Percentiles rank a stretch among this genome's conserved stretches.
These are phyloP conservation scores for Fusarium buharicum DNA, from an alignment of 2,329 filamentous ascomycete species.

Conservation along the genomic window DNA sequence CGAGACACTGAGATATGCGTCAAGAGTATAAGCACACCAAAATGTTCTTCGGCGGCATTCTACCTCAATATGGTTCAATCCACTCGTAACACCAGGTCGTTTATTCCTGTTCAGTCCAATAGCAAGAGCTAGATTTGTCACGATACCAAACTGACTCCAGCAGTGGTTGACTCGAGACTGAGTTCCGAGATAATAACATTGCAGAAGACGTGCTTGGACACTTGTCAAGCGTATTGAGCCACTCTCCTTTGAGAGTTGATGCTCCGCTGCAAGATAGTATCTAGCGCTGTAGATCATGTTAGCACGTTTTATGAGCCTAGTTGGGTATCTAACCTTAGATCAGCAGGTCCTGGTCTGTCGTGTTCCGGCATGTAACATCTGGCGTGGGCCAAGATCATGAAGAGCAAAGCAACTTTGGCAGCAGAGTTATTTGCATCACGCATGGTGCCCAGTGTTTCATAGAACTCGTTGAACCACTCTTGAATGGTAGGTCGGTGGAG, in stretches of 20 bases:
- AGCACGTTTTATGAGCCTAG: rapidly evolving
- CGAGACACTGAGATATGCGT: conserved; percentile 41
- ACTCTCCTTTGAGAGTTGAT: conserved; percentile 53
- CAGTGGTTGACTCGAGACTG: conserved; percentile 60
- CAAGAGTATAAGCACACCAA: conserved; percentile 43
- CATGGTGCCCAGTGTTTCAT: conserved; percentile 49
- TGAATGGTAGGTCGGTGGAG: conserved; percentile 63
- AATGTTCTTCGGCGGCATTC: conserved; percentile 41
- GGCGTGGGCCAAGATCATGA: conserved; percentile 63
- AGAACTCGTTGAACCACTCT: conserved; percentile 58
- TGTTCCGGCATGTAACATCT: conserved; percentile 52
- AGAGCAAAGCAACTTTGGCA: conserved; percentile 56
- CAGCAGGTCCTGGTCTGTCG: conserved; percentile 41
- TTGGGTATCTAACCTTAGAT: conserved; percentile 28
- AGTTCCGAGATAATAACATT: conserved; percentile 57
- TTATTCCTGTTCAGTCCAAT: conserved; percentile 47
- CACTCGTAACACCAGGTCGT: conserved; percentile 15
- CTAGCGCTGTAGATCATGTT: conserved; percentile 22
- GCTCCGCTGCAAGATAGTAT: conserved; percentile 48
- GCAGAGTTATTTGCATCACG: conserved; percentile 35
- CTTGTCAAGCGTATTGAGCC: conserved; percentile 53
- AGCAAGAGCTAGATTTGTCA: conserved; percentile 52
- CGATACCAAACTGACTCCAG: conserved; percentile 59
- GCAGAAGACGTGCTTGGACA: conserved; percentile 55
- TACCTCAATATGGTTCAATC: conserved; percentile 35